Conservation (phyloP, 192 early-diverging fungal species). For the Backusella sp. region DNA sequence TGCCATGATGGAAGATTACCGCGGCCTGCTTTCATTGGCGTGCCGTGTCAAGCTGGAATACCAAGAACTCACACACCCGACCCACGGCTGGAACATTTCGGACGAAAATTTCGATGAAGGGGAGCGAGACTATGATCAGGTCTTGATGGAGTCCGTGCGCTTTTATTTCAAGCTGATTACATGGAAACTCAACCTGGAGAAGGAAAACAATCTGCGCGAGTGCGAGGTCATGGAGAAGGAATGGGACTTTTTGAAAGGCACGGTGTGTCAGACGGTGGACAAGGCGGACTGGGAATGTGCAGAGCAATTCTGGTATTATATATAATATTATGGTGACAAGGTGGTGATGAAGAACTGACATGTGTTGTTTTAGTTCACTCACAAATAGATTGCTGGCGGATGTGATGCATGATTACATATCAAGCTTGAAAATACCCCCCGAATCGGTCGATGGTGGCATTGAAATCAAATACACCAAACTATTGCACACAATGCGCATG, state of each 20-base stretch:
- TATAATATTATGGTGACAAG: not conserved
- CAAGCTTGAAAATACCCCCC: conserved; percentile 37
- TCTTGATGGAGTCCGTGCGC: conserved; percentile 67
- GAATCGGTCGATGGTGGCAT: conserved; percentile 38
- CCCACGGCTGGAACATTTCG: conserved; percentile 65
- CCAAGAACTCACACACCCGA: conserved; percentile 56
- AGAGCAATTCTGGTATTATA: conserved; percentile 64
- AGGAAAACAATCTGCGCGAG: conserved; percentile 60
- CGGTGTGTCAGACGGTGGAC: conserved; percentile 66
- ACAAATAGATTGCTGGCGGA: conserved; percentile 46
- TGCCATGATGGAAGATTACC: conserved; percentile 79
- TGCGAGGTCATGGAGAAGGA: conserved; percentile 81
- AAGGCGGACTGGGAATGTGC: conserved; percentile 75
- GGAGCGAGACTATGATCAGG: conserved; percentile 52
- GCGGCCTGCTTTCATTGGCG: conserved; percentile 68
- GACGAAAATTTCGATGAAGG: conserved; percentile 33
- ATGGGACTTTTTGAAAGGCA: conserved; percentile 71
- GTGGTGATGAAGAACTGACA: not conserved
- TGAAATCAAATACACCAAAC: conserved; percentile 56
- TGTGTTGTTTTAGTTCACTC: conserved; percentile 37
- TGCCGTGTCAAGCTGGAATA: conserved; percentile 74
- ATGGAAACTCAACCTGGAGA: conserved; percentile 64
- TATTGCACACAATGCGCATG: conserved; percentile 63
- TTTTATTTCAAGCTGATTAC: conserved; percentile 81
- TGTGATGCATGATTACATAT: conserved; percentile 49